These are phyloP conservation scores for Linum usitatissimum DNA, from an alignment of 345 rosid species.

Conservation along the genomic window DNA sequence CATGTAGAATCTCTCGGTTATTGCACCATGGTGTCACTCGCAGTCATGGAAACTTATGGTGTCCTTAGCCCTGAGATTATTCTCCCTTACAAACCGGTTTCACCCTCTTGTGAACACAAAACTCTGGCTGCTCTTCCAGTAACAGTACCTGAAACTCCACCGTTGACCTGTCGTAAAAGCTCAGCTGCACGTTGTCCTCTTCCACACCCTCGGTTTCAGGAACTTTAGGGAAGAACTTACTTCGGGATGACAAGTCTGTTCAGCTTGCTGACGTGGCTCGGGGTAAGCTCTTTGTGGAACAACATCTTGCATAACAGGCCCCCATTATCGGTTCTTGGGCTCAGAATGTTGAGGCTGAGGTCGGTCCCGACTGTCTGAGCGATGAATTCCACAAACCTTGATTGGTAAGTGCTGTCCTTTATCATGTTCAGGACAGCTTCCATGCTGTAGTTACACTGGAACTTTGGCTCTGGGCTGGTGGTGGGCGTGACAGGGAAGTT, in stretches of 20 bases:
- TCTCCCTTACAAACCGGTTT: constrained; percentile 63
- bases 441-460: constrained; percentile 29
- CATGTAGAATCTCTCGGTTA: constrained; percentile 22
- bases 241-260: constrained; percentile 83
- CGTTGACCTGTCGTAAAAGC: constrained; percentile 40
- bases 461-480: constrained; percentile 29
- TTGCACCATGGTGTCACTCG: constrained; percentile 12
- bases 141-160: constrained; percentile 83
- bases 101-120: constrained; percentile 86
- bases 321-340: constrained; percentile 16
- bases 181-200: constrained; percentile 23
- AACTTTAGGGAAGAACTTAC: constrained; percentile 40
- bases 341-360: constrained; percentile 7
- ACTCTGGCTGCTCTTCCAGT: constrained; percentile 86
- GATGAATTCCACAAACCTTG: constrained; percentile 35
- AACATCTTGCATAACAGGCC: constrained; percentile 26
- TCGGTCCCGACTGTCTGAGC: constrained; percentile 13
- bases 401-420: constrained; percentile 51
- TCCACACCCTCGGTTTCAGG: constrained; percentile 20
- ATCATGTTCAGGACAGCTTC: constrained; percentile 45
- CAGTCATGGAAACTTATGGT: constrained; percentile 37
- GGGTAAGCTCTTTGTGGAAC: constrained; percentile 66
- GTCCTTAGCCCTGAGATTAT: constrained; percentile 46
- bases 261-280: constrained; percentile 82
- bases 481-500: constrained; percentile 31